These are phyloP conservation scores for Fennellomyces sp. DNA, from an alignment of 371 early-diverging fungal genomes.

Conservation along the genomic window DNA sequence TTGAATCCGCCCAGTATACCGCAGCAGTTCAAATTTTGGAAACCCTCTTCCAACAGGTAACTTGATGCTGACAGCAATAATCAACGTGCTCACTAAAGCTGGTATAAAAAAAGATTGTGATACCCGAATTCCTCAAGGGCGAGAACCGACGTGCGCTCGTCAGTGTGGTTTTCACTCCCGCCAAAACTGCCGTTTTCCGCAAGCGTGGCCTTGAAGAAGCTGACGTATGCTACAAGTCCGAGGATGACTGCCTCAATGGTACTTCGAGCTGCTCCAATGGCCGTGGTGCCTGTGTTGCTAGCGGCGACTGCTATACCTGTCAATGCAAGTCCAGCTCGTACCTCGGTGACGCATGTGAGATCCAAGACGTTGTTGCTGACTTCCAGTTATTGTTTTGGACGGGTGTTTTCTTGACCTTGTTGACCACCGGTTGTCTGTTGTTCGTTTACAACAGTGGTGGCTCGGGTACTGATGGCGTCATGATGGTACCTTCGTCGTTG, in stretches of 20 bases:
- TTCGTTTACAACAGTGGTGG: conserved; percentile 44
- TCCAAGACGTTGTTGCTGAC: conserved; percentile 37
- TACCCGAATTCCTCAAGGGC: conserved; percentile 22
- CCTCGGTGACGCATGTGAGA: conserved; percentile 39
- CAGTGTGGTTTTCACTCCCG: conserved; percentile 28
- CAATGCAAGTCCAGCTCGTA: conserved; percentile 29
- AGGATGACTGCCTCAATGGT: conserved; percentile 27
- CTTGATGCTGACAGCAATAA: conserved; percentile 10
- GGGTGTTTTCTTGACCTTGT: conserved; percentile 34
- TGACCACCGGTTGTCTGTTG: conserved; percentile 39
- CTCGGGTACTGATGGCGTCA: conserved; percentile 35
- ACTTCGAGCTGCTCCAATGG: conserved; percentile 37
- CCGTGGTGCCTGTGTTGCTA: conserved; percentile 32
- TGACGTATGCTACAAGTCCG: conserved; percentile 23
- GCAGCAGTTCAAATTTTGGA: conserved; percentile 27
- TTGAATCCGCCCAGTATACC: conserved; percentile 34
- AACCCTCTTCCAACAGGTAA: conserved; percentile 34
- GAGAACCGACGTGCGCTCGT: conserved; percentile 2
- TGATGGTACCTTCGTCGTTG: conserved; percentile 34
- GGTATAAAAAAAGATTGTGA: conserved; percentile 15
- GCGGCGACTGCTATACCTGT: conserved; percentile 34
- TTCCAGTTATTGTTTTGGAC: conserved; percentile 57
- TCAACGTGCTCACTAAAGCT: too few relatives aligned
- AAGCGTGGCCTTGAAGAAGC: conserved; percentile 24
- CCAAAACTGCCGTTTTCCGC: conserved; percentile 9